Evolutionary conservation across 768 basidiomycete species (phyloP), one percentile per base, ranked within the genome.

Genomic region (Leccinum pellstonianum): DNA sequence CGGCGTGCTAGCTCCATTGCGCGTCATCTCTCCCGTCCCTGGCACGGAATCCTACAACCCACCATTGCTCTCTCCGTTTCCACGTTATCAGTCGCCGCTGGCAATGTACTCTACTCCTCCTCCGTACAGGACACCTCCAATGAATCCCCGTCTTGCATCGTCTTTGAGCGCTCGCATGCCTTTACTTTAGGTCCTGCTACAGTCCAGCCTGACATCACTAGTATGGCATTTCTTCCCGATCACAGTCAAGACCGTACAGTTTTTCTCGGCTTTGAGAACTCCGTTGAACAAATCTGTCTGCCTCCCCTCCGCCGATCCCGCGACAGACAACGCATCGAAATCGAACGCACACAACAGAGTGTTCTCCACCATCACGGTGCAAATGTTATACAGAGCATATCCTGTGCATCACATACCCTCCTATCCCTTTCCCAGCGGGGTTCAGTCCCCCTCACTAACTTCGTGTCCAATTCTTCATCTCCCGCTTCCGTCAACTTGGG

Each of bases 381-480:
- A 46, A 83, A 84, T 53, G 77, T 81, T 53, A 69, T 89, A 50
- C 84, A 25, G 25, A 82, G 80, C 63, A 67, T 91, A 38, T 81
- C 82, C 1, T 77, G 79, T n/a, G 74, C 78, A 37, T 70, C 75
- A 11, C 66, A 75, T 52, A 67, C 72, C 49, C 65, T 86, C 19
- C 76, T 91, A 5, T 83, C 86, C 3, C 66, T 91, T 14, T 86
- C 89, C 14, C 77, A 83, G 10, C 73, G 66, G 52, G 88, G 88
- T 48, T 75, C 70, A 37, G 86, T 78, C 47, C 74, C 74, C 33
- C 70, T 85, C 54, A 68, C 69, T 57, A 66, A 76, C 56, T 57
- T 71, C 59, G 61, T 54, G 59, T 63, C 61, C 43, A 33, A 66
- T n/a, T 56, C 65, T 55, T 48, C 61, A 11, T 49, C 70, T 5